Percentiles rank a stretch among this genome's conserved stretches.
Evolutionary conservation across 2,329 filamentous ascomycete genomes (phyloP).

Genomic region (Cercospora sojina): DNA sequence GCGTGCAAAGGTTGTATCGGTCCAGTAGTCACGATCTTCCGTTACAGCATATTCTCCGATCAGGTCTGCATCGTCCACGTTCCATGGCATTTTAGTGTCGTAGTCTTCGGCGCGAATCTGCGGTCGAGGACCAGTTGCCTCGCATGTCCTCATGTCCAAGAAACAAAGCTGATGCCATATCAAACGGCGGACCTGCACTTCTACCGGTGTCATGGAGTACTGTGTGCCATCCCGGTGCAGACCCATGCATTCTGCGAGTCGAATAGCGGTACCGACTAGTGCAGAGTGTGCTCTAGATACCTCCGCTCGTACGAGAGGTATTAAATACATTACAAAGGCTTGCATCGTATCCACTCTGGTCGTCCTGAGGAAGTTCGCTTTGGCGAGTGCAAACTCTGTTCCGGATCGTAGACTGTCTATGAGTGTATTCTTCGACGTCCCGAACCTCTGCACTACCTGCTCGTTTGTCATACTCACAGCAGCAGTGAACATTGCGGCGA

Average conservation of each 20-base stretch:
- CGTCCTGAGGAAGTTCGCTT: conserved; percentile 69
- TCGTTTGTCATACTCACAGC: conserved; percentile 60
- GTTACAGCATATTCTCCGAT: conserved; percentile 42
- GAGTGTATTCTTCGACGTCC: conserved; percentile 56
- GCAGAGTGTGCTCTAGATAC: conserved; percentile 72
- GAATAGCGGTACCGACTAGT: conserved; percentile 67
- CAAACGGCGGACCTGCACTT: conserved; percentile 68
- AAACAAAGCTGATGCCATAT: conserved; percentile 79
- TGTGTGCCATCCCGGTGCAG: conserved; percentile 68
- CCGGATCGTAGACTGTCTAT: conserved; percentile 64
- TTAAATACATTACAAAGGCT: conserved; percentile 74
- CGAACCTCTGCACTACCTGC: conserved; percentile 53
- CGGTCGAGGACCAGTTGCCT: conserved; percentile 70
- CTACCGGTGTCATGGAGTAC: conserved; percentile 65
- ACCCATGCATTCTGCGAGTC: conserved; percentile 75
- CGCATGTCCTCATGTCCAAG: conserved; percentile 71
- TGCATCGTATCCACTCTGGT: conserved; percentile 73
- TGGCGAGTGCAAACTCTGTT: conserved; percentile 65
- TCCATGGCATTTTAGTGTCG: conserved; percentile 69
- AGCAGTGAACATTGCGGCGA: conserved; percentile 67
- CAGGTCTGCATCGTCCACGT: conserved; percentile 67
- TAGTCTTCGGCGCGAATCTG: conserved; percentile 72
- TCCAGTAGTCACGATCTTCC: conserved; percentile 58
- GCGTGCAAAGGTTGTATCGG: conserved; percentile 64
- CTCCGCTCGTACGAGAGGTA: conserved; percentile 69